These are phyloP conservation scores for Vitis hybrid DNA, from an alignment of 177 flowering plant species.

Conservation along the genomic window DNA sequence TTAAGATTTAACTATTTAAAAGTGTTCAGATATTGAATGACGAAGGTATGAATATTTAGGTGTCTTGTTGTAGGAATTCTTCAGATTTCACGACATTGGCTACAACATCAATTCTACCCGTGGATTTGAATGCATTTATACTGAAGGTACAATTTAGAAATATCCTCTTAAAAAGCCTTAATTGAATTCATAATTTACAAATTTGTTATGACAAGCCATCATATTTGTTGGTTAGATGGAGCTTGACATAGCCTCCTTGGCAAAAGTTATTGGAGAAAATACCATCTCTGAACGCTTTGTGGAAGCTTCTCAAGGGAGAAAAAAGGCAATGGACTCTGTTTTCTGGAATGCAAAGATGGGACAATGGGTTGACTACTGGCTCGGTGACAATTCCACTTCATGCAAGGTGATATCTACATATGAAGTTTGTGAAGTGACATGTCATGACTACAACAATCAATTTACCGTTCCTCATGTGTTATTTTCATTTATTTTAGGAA, in stretches of 20 bases:
- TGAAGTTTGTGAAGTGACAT: not conserved
- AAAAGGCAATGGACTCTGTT: constrained; percentile 52
- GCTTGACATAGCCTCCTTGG: constrained; percentile 71
- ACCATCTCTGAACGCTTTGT: constrained; percentile 32
- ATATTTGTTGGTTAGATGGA: constrained; percentile 69
- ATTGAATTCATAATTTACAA: not conserved
- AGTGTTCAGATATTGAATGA: not conserved
- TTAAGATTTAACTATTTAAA: not conserved
- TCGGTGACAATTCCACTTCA: constrained; percentile 18
- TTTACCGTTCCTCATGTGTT: not conserved
- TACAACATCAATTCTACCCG: constrained; percentile 82
- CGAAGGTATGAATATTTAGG: not conserved
- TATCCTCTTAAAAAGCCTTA: not conserved
- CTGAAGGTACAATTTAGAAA: constrained; percentile 49
- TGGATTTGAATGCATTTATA: constrained; percentile 77
- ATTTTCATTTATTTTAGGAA: constrained; percentile 36
- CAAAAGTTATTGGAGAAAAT: constrained; percentile 47
- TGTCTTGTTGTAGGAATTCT: constrained; percentile 48
- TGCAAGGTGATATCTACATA: constrained; percentile 32
- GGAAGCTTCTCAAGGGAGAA: constrained; percentile 56
- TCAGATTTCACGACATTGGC: constrained; percentile 77
- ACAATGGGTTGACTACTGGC: constrained; percentile 98
- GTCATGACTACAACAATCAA: not conserved
- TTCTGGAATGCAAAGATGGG: constrained; percentile 76
- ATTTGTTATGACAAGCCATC: not conserved